These are phyloP conservation scores for Mycena latifolia DNA, from an alignment of 768 basidiomycete genomes.

Conservation along the genomic window DNA sequence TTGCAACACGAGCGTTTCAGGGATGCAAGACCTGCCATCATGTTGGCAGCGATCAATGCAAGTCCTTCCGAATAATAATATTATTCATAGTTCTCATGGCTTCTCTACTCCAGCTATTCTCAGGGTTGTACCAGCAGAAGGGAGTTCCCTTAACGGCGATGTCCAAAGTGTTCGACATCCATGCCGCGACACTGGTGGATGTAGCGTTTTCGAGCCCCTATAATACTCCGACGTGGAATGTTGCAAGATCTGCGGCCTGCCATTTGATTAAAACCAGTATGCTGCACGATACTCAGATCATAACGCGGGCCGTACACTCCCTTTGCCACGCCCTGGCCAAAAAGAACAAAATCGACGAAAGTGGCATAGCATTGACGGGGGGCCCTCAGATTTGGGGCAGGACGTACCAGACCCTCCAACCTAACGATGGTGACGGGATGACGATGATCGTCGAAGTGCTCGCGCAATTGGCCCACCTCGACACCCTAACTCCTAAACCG, in stretches of 20 bases:
- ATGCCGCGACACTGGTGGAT: slow-evolving; percentile 51
- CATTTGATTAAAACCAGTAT: slow-evolving; percentile 45
- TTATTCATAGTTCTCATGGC: neutral
- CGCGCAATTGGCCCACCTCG: slow-evolving; percentile 74
- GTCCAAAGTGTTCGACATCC: slow-evolving; percentile 52
- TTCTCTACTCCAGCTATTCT: slow-evolving; percentile 21
- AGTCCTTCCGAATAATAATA: slow-evolving; percentile 41
- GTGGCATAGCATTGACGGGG: slow-evolving; percentile 17
- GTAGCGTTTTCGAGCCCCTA: slow-evolving; percentile 53
- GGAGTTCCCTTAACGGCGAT: slow-evolving; percentile 38
- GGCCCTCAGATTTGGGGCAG: slow-evolving; percentile 72
- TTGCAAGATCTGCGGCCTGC: slow-evolving; percentile 49
- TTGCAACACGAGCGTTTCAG: slow-evolving; percentile 83
- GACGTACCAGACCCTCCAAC: slow-evolving; percentile 69
- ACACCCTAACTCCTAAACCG: slow-evolving; percentile 66
- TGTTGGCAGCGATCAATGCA: slow-evolving; percentile 74
- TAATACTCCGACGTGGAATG: slow-evolving; percentile 48
- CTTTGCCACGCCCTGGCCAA: slow-evolving; percentile 29
- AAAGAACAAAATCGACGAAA: slow-evolving; percentile 17
- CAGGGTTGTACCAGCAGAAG: slow-evolving; percentile 32
- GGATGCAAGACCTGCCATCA: slow-evolving; percentile 67
- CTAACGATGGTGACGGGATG: slow-evolving; percentile 69
- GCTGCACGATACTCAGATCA: slow-evolving; percentile 25
- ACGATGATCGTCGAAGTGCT: slow-evolving; percentile 69
- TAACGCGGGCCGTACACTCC: slow-evolving; percentile 25